Percentiles rank a stretch among this genome's conserved stretches.
phyloP scores from a whole-genome alignment of 129 eudicot species.

The Silybum marianum region DNA sequence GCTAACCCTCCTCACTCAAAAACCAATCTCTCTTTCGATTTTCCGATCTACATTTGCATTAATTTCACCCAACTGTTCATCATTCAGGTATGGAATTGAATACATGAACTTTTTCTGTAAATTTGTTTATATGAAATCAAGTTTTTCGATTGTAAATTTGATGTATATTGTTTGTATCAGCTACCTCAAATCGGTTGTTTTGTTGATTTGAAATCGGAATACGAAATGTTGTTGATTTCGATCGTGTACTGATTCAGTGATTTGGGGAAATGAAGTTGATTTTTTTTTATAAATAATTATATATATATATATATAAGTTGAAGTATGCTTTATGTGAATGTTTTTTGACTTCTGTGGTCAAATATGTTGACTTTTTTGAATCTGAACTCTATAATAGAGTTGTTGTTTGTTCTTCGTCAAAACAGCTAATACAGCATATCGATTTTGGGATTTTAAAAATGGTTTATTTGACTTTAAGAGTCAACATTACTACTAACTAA shows the following conservation, averaged over 20 bases:
- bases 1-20: conserved; percentile 1
- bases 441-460: background rate
- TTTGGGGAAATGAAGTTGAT: background rate
- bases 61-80: background rate
- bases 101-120: background rate
- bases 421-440: background rate
- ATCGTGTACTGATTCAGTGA: background rate
- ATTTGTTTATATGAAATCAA: background rate
- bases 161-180: background rate
- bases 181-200: background rate
- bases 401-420: conserved; percentile 11
- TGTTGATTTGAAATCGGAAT: background rate
- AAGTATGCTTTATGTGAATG: conserved; percentile 1
- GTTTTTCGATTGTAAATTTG: background rate
- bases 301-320: background rate
- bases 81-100: conserved; percentile 18
- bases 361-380: background rate
- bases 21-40: background rate
- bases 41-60: background rate
- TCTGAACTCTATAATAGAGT: background rate
- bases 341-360: conserved; percentile 17
- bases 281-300: background rate
- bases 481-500: conserved; percentile 14
- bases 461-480: conserved; percentile 9
- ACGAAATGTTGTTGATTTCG: background rate